Conservation (phyloP, 345 rosid species). For the Cochlearia excelsa region DNA sequence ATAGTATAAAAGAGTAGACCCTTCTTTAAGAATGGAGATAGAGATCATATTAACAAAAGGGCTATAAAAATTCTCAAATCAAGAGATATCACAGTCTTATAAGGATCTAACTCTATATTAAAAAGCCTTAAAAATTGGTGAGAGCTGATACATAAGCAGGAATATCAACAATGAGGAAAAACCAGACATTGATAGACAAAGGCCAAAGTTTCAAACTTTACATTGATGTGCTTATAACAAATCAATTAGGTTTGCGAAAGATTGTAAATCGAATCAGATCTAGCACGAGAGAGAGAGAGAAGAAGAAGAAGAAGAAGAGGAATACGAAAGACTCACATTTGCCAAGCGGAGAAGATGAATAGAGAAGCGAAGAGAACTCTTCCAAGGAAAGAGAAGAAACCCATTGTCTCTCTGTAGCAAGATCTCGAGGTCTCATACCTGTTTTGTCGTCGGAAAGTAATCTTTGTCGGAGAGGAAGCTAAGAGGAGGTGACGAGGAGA, state of each 20-base stretch:
- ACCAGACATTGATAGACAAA: not conserved
- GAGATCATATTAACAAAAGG: too few relatives aligned
- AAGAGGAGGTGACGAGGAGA: too few relatives aligned
- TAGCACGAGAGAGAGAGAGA: not conserved
- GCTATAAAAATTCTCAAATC: too few relatives aligned
- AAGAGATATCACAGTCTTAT: too few relatives aligned
- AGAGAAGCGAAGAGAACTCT: constrained; percentile 82
- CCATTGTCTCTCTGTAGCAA: constrained; percentile 43
- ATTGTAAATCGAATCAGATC: constrained; percentile 22
- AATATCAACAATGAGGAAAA: too few relatives aligned
- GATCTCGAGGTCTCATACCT: constrained; percentile 9
- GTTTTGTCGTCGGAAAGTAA: constrained; percentile 23
- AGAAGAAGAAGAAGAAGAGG: not conserved
- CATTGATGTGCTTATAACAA: constrained; percentile 1
- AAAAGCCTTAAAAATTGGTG: not conserved
- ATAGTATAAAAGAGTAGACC: too few relatives aligned
- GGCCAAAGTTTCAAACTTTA: constrained; percentile 19
- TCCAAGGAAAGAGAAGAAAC: constrained; percentile 86
- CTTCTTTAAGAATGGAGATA: too few relatives aligned
- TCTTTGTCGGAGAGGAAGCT: constrained; percentile 16
- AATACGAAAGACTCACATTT: constrained; percentile 44
- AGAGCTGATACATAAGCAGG: not conserved
- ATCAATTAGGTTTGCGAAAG: constrained; percentile 6
- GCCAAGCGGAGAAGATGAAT: constrained; percentile 91
- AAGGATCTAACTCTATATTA: not conserved